Conservation (phyloP, 139 green algal species). For the Chlamydomonas schloesseri region DNA sequence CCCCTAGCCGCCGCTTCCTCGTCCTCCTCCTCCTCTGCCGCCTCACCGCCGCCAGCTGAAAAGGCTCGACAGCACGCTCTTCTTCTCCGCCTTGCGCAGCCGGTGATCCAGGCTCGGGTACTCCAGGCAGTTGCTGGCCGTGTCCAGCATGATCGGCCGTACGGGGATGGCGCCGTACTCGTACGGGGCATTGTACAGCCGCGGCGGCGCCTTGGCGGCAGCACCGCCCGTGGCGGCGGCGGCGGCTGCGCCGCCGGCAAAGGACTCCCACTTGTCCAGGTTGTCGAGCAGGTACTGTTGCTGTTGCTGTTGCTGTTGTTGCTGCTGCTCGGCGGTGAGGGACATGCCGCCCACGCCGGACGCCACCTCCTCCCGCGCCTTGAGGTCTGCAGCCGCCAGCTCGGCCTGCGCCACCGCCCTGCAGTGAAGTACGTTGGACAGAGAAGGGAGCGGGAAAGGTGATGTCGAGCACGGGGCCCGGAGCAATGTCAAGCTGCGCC, state of each 20-base stretch:
- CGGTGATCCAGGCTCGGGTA: constrained; percentile 77
- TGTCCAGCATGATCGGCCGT: constrained; percentile 89
- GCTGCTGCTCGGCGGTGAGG: constrained; percentile 3
- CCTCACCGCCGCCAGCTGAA: constrained; percentile 46
- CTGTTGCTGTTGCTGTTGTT: neutral
- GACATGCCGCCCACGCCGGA: constrained; percentile 31
- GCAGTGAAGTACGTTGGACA: neutral
- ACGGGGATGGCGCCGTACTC: constrained; percentile 61
- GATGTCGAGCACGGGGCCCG: neutral
- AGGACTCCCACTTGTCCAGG: constrained; percentile 65
- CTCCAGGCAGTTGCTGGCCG: constrained; percentile 73
- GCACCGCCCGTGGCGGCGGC: neutral
- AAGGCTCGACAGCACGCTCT: constrained; percentile 50
- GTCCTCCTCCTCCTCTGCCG: no score
- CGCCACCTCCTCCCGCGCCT: constrained; percentile 25
- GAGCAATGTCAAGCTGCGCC: no score
- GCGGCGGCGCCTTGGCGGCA: constrained; percentile 18
- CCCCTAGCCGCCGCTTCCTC: no score
- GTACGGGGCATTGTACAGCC: constrained; percentile 48
- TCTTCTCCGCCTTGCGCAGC: constrained; percentile 44
- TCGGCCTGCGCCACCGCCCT: constrained; percentile 52
- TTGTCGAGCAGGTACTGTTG: constrained; percentile 69
- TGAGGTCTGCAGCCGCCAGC: neutral
- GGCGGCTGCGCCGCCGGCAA: constrained; percentile 48
- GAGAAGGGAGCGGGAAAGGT: neutral